Base-by-base conservation (phyloP, 2,329 filamentous ascomycete species). In the Trichoderma endophyticum region DNA sequence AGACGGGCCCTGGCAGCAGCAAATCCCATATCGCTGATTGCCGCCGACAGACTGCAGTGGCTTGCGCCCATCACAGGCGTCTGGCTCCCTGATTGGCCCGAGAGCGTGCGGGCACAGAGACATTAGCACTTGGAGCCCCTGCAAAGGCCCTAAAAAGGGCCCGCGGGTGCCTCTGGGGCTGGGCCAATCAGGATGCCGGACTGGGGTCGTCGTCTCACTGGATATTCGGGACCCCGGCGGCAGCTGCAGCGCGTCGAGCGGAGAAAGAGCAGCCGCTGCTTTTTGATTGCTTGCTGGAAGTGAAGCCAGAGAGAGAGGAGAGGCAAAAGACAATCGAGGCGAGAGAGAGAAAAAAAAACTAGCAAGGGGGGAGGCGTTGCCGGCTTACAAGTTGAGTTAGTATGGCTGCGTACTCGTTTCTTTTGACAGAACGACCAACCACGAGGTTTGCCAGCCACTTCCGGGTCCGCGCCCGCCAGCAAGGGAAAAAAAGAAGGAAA, bases 1-100 rank as follows among this genome's bases (percentile, higher is more conserved):
- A 30, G 21, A n/a, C n/a, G n/a, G 34, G 36, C 36, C 57, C 26
- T 59, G 39, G 43, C 48, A 59, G 62, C 48, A 36, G 30, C 79
- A 78, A 81, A 81, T 80, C 78, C 76, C 63, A 74, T 71, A 34
- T 73, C 75, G 71, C 75, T 76, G 78, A 77, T 86, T 86, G 80
- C 84, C 84, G 84, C 84, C 84, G 56, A 72, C 30, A 30, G 14
- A 15, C 43, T 61, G 57, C 39, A 43, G 67, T 64, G 51, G 43
- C 70, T 59, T 24, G 61, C 28, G 26, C 39, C 70, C 56, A 59
- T 60, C 54, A 66, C 62, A 59, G 54, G 54, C 62, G 18, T 9
- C n/a, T 7, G 7, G 54, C 9, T 0, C 32, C 12, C 36, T 56
- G n/a, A 71, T 67, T 71, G 62, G 70, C 70, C 18, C 28, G 24